Evolutionary conservation across 129 eudicot genomes (phyloP).

Genomic region (Oenanthe sinensis): DNA sequence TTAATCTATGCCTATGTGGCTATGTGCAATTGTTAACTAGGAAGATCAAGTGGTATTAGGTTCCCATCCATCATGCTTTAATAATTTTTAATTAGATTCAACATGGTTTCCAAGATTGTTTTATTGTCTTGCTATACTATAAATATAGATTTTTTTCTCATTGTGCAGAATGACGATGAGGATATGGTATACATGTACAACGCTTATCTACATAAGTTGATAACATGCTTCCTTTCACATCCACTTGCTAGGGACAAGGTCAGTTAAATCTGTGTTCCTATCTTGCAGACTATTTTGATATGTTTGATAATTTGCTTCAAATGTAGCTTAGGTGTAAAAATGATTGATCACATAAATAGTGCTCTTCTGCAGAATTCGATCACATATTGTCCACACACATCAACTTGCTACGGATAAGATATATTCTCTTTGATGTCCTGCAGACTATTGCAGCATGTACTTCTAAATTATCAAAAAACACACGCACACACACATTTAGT

Average conservation of each 20-base stretch:
- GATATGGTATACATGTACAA: constrained; percentile 89
- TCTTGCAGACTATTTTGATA: background rate
- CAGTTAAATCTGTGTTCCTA: constrained; percentile 10
- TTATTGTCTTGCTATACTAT: background rate
- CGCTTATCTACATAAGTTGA: constrained; percentile 87
- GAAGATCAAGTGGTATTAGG: background rate
- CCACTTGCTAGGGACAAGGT: constrained; percentile 99
- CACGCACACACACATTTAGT: too few species aligned
- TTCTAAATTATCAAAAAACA: too few species aligned
- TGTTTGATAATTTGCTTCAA: constrained; percentile 1
- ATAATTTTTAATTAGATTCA: background rate
- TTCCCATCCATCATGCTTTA: background rate
- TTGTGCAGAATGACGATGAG: constrained; percentile 85
- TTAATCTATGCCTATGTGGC: background rate
- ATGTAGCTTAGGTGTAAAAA: background rate
- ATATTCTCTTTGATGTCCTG: too few species aligned
- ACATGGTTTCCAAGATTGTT: constrained; percentile 1
- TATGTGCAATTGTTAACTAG: background rate
- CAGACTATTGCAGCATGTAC: too few species aligned
- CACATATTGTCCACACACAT: background rate
- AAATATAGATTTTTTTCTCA: constrained; percentile 3
- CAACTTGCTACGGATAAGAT: background rate
- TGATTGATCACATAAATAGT: background rate
- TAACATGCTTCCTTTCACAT: constrained; percentile 82
- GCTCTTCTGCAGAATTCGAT: background rate